Percentiles rank a stretch among this genome's conserved stretches.
Evolutionary conservation across 192 early-diverging fungal species (phyloP).

Genomic region (Spinellus fusiger): DNA sequence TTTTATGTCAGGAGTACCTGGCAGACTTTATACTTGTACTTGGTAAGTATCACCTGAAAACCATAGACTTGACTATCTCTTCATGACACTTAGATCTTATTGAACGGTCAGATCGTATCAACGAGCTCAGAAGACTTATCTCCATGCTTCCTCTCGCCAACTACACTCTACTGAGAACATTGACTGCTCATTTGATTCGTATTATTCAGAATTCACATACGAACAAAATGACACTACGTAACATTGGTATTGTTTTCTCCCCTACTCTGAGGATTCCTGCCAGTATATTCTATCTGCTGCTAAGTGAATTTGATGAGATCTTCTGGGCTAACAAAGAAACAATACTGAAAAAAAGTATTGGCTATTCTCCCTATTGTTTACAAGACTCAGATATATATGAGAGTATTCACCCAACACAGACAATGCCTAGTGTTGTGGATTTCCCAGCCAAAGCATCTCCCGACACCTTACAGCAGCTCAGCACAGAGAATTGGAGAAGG

Average conservation of each 20-base stretch:
- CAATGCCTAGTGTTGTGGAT: too few relatives aligned
- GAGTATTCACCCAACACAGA: too few relatives aligned
- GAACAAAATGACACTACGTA: slow-evolving; percentile 96
- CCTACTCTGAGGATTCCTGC: slow-evolving; percentile 93
- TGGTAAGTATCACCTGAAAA: slow-evolving; percentile 16
- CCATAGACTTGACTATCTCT: background rate
- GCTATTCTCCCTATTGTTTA: background rate
- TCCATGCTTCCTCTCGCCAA: slow-evolving; percentile 78
- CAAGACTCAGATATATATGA: too few relatives aligned
- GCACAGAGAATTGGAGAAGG: background rate
- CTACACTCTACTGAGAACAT: slow-evolving; percentile 81
- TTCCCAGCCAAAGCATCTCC: too few relatives aligned
- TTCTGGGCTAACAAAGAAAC: slow-evolving; percentile 65
- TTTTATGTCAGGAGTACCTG: slow-evolving; percentile 80
- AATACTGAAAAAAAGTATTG: background rate
- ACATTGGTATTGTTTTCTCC: slow-evolving; percentile 95
- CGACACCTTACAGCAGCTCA: too few relatives aligned
- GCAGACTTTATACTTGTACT: slow-evolving; percentile 79
- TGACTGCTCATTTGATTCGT: slow-evolving; percentile 87
- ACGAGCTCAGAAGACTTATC: slow-evolving; percentile 77
- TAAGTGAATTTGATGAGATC: slow-evolving; percentile 85
- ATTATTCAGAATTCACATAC: slow-evolving; percentile 78
- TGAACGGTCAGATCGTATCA: slow-evolving; percentile 74
- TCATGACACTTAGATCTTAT: slow-evolving; percentile 43
- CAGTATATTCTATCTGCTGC: slow-evolving; percentile 83